Evolutionary conservation across 768 basidiomycete species (phyloP), one percentile per base, ranked within the genome.

Genomic region (Lentinula lateritia): DNA sequence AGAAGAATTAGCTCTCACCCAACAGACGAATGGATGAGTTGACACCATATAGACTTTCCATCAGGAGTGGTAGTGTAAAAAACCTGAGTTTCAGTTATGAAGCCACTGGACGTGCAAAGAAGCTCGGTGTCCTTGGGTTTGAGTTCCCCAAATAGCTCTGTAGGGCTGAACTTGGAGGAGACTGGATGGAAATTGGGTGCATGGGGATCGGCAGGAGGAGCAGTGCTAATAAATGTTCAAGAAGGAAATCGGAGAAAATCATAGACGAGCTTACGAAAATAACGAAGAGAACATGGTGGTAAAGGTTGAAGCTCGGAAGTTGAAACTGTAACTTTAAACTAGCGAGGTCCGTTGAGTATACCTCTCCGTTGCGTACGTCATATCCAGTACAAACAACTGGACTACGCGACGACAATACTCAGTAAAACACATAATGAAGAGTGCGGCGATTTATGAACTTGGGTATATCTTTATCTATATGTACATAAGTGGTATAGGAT

Each of bases 151-250:
- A 84, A 87, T 52, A 89, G 73, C 66, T 91, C 84, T 6, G 80
- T 76, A 12, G 79, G 75, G 48, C 80, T 72, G 67, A 78, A 75
- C 41, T 75, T 78, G n/a, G 81, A 79, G 5, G 92, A 86, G 63
- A 95, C 89, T 3, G 95, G 88, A 68, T 89, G 88, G 68, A 98
- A 86, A 69, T 91, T 98, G 52, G 86, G 87, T 1, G 90, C 88
- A 41, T 74, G 80, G 28, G 87, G 81, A 69, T 90, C 86, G 65
- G 76, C 78, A 57, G 87, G 77, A 61, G 85, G 70, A 32, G 80
- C 68, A 50, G 85, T 84, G 67, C 84, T 87, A 68, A 32, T 59
- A 23, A 36, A 35, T 45, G 39, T 38, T 62, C 52, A 7, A 39
- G 60, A 56, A 6, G 32, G 42, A 6, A 55, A 35, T 53, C 13